A percentile compares a stretch with the other conserved stretches of the same genome.
Conservation (phyloP, 2,329 filamentous ascomycete genomes). For the Aspergillus costaricaensis region DNA sequence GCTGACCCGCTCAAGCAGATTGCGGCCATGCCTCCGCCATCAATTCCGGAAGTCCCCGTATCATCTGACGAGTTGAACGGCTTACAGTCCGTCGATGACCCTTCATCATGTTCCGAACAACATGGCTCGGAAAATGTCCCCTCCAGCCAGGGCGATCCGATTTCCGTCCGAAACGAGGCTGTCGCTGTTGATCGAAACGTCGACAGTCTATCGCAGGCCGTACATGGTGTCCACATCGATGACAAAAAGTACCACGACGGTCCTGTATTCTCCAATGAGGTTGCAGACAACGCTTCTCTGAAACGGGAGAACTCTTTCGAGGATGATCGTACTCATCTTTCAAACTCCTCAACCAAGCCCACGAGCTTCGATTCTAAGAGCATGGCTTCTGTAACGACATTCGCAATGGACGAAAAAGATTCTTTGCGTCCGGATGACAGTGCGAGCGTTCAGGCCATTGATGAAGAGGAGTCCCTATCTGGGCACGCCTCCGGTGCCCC, state of each 20-base stretch:
- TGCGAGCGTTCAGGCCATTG: constrained; percentile 84
- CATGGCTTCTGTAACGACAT: constrained; percentile 89
- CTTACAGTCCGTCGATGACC: constrained; percentile 23
- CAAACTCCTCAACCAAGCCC: constrained; percentile 72
- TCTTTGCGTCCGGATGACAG: constrained; percentile 93
- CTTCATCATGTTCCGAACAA: constrained; percentile 21
- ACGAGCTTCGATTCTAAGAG: constrained; percentile 92
- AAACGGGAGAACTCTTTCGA: constrained; percentile 44
- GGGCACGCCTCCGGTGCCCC: constrained; percentile 73
- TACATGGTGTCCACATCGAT: constrained; percentile 37
- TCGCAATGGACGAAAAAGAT: constrained; percentile 95
- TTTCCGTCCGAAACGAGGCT: constrained; percentile 20
- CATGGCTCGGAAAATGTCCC: constrained; percentile 23
- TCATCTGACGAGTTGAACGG: constrained; percentile 30
- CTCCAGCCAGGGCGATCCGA: constrained; percentile 22
- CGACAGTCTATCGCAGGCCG: constrained; percentile 34
- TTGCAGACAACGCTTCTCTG: constrained; percentile 31
- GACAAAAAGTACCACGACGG: constrained; percentile 29
- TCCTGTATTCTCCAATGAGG: constrained; percentile 30
- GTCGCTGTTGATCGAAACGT: constrained; percentile 27
- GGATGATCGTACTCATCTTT: constrained; percentile 54
- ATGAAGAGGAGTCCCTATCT: constrained; percentile 85
- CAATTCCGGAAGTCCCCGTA: constrained; percentile 28
- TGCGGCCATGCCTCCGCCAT: constrained; percentile 45
- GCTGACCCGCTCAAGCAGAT: constrained; percentile 33